Evolutionary conservation across 768 basidiomycete genomes (phyloP).

Genomic region (Galerina marginata): DNA sequence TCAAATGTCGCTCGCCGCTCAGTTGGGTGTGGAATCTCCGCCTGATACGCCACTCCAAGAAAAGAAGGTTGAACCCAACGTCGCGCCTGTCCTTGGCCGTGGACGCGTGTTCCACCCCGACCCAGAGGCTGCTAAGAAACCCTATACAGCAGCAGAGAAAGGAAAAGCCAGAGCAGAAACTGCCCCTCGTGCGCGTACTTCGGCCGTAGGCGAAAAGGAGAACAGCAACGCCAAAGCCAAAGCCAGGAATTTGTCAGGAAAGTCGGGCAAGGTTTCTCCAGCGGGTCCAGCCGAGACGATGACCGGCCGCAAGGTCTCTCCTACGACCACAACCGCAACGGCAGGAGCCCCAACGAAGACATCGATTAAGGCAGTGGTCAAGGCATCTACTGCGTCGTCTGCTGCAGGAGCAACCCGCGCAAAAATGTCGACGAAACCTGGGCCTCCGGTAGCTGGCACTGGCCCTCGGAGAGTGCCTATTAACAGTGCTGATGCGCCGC

Average conservation of each 20-base stretch:
- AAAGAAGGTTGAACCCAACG: slow-evolving; percentile 47
- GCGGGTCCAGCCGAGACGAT: slow-evolving; percentile 11
- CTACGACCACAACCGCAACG: slow-evolving; percentile 8
- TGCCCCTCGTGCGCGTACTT: slow-evolving; percentile 19
- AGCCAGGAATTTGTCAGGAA: neutral
- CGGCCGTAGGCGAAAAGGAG: slow-evolving; percentile 41
- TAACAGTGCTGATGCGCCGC: slow-evolving; percentile 68
- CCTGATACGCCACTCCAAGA: slow-evolving; percentile 62
- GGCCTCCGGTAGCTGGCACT: slow-evolving; percentile 39
- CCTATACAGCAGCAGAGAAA: slow-evolving; percentile 39
- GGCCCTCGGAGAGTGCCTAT: slow-evolving; percentile 71
- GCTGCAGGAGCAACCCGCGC: slow-evolving; percentile 7
- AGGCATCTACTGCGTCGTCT: slow-evolving; percentile 15
- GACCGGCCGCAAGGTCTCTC: slow-evolving; percentile 25
- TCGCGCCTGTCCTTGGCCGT: slow-evolving; percentile 15
- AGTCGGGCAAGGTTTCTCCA: slow-evolving; percentile 27
- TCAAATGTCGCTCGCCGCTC: slow-evolving; percentile 47
- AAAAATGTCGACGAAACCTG: slow-evolving; percentile 23
- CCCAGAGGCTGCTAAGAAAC: slow-evolving; percentile 24
- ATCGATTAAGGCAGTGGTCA: slow-evolving; percentile 24
- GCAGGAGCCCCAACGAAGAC: slow-evolving; percentile 14
- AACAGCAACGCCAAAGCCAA: slow-evolving; percentile 31
- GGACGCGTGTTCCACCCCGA: slow-evolving; percentile 34
- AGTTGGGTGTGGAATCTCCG: slow-evolving; percentile 50
- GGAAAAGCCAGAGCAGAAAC: slow-evolving; percentile 35